Base-by-base conservation (phyloP, 306 rosid species). In the Sindora glabra region DNA sequence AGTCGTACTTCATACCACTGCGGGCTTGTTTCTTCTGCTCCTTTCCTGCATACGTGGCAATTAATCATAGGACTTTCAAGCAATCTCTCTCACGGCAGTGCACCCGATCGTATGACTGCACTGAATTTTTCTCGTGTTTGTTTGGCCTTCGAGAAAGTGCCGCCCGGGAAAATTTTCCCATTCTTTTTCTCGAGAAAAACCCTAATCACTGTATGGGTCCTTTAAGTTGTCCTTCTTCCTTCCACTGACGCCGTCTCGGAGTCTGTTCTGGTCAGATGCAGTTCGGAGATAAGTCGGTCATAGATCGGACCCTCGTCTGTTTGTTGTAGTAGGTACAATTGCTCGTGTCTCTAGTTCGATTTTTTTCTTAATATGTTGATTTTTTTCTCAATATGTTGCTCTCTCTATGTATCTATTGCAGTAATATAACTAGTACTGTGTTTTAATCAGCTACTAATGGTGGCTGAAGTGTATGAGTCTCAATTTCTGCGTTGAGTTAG, bases 61-160 rank as follows among this genome's bases (percentile, higher is more conserved):
- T 23, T 5, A 8, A 29, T 21, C 12, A 59, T 32, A 21, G 41
- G 62, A 2, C 2, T 1, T 2, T 36, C 37, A 18, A 9, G n/a
- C 1, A 8, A 8, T 33, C 8, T 12, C 11, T 17, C 10, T 1
- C 19, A 10, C 50, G 9, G 58, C 36, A 17, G 27, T 33, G 29
- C 40, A 57, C 45, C 41, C 2, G 56, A 72, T 47, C 47, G 29
- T 9, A 4, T 22, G 71, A 71, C 56, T 12, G 10, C 23, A 45
- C 15, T 8, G 23, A 25, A 22, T 21, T 11, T 47, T 70, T 56
- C 32, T 48, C 18, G 49, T 22, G 10, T 11, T 48, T n/a, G 56
- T 72, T 72, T 72, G 72, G 56, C 49, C 40, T 39, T 22, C 77
- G 68, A 65, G 77, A 72, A 64, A 64, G 25, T 56, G 71, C 15